A percentile compares a stretch with the other conserved stretches of the same genome.
Conservation (phyloP, 805 yeast species). For the Ogataea thermomethanolica region DNA sequence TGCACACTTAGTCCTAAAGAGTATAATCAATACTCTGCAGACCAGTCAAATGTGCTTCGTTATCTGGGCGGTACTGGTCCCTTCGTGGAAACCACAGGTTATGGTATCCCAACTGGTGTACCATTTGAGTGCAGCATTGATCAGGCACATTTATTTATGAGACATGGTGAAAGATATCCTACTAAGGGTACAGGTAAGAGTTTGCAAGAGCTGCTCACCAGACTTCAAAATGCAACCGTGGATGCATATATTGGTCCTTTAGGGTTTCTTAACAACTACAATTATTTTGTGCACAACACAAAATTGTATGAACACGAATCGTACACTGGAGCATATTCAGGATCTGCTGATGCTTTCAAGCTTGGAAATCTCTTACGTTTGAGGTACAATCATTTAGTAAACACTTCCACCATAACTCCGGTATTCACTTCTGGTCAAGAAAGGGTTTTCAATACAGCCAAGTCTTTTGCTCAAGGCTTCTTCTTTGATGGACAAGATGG, state of each 20-base stretch:
- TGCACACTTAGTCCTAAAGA: no score
- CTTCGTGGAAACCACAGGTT: slow-evolving; percentile 45
- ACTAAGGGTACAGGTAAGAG: slow-evolving; percentile 19
- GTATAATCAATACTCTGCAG: neutral
- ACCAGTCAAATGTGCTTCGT: slow-evolving; percentile 31
- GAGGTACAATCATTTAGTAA: slow-evolving; percentile 45
- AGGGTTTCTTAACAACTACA: slow-evolving; percentile 44
- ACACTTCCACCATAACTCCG: slow-evolving; percentile 36
- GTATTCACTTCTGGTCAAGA: slow-evolving; percentile 51
- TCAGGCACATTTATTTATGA: slow-evolving; percentile 48
- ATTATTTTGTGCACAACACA: slow-evolving; percentile 21
- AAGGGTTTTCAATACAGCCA: slow-evolving; percentile 51
- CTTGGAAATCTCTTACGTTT: slow-evolving; percentile 48
- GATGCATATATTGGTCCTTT: slow-evolving; percentile 39
- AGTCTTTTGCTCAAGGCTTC: slow-evolving; percentile 56
- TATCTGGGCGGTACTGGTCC: slow-evolving; percentile 54
- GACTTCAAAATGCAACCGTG: slow-evolving; percentile 5
- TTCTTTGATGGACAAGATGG: slow-evolving; percentile 39
- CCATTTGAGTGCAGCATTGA: slow-evolving; percentile 50
- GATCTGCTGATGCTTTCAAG: slow-evolving; percentile 41
- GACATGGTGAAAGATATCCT: slow-evolving; percentile 64
- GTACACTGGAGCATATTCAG: slow-evolving; percentile 45
- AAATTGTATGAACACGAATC: slow-evolving; percentile 42
- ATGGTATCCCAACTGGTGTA: slow-evolving; percentile 48
- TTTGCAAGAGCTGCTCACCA: slow-evolving; percentile 6